A percentile compares a stretch with the other conserved stretches of the same genome.
Conservation (phyloP, 2,329 filamentous ascomycete genomes). For the Paecilomyces niveus region DNA sequence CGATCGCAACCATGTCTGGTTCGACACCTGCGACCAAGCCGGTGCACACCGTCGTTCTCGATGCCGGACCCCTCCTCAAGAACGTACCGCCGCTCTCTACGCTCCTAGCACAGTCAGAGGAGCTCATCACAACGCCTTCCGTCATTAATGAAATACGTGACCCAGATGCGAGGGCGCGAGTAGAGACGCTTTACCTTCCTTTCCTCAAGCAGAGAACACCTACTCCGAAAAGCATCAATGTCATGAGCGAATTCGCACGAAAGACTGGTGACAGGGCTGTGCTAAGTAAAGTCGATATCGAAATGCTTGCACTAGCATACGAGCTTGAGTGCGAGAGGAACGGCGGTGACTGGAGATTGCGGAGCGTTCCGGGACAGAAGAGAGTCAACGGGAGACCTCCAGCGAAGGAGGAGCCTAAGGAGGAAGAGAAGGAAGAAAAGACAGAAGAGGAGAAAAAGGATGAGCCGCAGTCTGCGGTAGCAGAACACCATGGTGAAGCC, state of each 20-base stretch:
- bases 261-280: conserved; percentile 85
- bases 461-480: conserved; percentile 1
- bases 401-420: conserved; percentile 30
- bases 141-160: conserved; percentile 86
- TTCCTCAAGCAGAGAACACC: conserved; percentile 76
- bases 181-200: conserved; percentile 77
- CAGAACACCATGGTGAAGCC: conserved; percentile 14
- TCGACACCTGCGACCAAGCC: conserved; percentile 47
- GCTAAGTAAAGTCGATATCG: conserved; percentile 80
- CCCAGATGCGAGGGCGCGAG: conserved; percentile 66
- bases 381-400: conserved; percentile 63
- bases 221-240: conserved; percentile 65
- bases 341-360: conserved; percentile 78
- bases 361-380: conserved; percentile 73
- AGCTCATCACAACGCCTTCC: conserved; percentile 73
- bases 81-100: conserved; percentile 82
- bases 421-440: conserved; percentile 28
- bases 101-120: conserved; percentile 68
- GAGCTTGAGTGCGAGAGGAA: conserved; percentile 91
- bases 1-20: conserved; percentile 15
- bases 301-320: conserved; percentile 83
- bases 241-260: conserved; percentile 77
- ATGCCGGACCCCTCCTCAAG: conserved; percentile 88
- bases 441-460: conserved; percentile 4
- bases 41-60: conserved; percentile 77